Evolutionary conservation across 352 stramenopile species (phyloP).

Genomic region (Phytophthora podocarpi): DNA sequence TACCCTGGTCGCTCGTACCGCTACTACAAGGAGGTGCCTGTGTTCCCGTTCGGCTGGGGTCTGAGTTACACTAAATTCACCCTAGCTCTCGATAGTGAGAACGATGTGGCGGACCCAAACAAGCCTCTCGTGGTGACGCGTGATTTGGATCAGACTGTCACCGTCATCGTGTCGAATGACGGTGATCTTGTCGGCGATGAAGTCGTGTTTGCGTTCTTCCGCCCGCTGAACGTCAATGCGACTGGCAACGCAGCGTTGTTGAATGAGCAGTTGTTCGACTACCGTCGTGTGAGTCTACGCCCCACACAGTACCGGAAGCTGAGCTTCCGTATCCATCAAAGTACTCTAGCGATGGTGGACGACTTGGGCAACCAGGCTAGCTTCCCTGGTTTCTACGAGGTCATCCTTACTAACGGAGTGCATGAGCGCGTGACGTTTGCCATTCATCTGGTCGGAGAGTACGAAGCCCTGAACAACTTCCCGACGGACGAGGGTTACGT

Average conservation of each 20-base stretch:
- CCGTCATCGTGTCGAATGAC: slow-evolving; percentile 62
- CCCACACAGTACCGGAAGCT: slow-evolving; percentile 43
- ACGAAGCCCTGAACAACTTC: slow-evolving; percentile 54
- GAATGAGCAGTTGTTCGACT: slow-evolving; percentile 82
- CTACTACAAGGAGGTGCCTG: slow-evolving; percentile 89
- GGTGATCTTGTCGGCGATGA: slow-evolving; percentile 61
- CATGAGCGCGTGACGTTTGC: slow-evolving; percentile 68
- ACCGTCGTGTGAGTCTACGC: slow-evolving; percentile 56
- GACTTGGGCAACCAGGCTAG: slow-evolving; percentile 54
- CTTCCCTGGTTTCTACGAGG: slow-evolving; percentile 75
- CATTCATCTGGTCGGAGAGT: slow-evolving; percentile 52
- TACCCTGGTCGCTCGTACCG: slow-evolving; percentile 91
- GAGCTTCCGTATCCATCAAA: slow-evolving; percentile 47
- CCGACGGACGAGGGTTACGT: slow-evolving; percentile 16
- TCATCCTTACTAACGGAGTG: slow-evolving; percentile 78
- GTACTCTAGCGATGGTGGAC: slow-evolving; percentile 63
- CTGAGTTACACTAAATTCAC: slow-evolving; percentile 91
- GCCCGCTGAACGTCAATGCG: slow-evolving; percentile 57
- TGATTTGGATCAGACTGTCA: slow-evolving; percentile 47
- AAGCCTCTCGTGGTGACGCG: slow-evolving; percentile 40
- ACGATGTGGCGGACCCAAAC: slow-evolving; percentile 1
- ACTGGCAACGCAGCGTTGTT: slow-evolving; percentile 64
- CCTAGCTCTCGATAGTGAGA: slow-evolving; percentile 26
- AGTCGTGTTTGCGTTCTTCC: slow-evolving; percentile 84
- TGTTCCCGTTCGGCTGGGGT: slow-evolving; percentile 91